phyloP scores from a whole-genome alignment of 2,329 filamentous ascomycete genomes.

The Arthroderma sp. region DNA sequence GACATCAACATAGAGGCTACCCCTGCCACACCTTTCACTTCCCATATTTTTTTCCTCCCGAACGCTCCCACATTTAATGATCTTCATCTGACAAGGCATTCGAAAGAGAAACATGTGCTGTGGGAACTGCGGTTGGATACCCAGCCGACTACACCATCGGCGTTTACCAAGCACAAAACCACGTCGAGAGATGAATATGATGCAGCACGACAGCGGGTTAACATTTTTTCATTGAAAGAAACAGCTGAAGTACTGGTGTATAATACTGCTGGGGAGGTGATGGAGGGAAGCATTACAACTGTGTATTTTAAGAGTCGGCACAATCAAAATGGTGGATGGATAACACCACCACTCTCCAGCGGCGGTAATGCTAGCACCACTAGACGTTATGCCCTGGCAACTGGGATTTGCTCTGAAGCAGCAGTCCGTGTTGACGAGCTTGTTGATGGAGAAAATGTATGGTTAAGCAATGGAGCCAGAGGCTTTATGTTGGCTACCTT shows the following conservation, averaged over 20 bases:
- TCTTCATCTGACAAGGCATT: constrained; percentile 4
- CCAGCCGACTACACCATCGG: constrained; percentile 36
- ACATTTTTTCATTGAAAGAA: constrained; percentile 33
- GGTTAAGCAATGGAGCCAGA: constrained; percentile 77
- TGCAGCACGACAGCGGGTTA: constrained; percentile 49
- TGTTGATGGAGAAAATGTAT: constrained; percentile 61
- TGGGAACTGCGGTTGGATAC: constrained; percentile 45
- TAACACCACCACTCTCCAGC: constrained; percentile 62
- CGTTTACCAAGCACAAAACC: constrained; percentile 80
- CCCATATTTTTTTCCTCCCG: constrained; percentile 7
- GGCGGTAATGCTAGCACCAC: constrained; percentile 77
- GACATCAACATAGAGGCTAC: constrained; percentile 20
- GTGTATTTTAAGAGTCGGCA: constrained; percentile 59
- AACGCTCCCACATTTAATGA: background rate
- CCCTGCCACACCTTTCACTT: constrained; percentile 17
- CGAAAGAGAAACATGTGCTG: constrained; percentile 4
- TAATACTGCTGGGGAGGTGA: constrained; percentile 52
- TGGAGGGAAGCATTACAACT: constrained; percentile 75
- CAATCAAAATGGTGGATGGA: constrained; percentile 45
- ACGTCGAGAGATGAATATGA: constrained; percentile 62
- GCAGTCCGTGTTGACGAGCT: constrained; percentile 48
- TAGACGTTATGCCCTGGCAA: constrained; percentile 67
- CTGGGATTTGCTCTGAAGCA: constrained; percentile 53
- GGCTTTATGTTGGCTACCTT: constrained; percentile 49
- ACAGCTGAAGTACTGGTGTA: constrained; percentile 63